Percentiles rank a stretch among this genome's conserved stretches.
Evolutionary conservation across 2,329 filamentous ascomycete species (phyloP).

Genomic region (Phialemoniopsis sp.): DNA sequence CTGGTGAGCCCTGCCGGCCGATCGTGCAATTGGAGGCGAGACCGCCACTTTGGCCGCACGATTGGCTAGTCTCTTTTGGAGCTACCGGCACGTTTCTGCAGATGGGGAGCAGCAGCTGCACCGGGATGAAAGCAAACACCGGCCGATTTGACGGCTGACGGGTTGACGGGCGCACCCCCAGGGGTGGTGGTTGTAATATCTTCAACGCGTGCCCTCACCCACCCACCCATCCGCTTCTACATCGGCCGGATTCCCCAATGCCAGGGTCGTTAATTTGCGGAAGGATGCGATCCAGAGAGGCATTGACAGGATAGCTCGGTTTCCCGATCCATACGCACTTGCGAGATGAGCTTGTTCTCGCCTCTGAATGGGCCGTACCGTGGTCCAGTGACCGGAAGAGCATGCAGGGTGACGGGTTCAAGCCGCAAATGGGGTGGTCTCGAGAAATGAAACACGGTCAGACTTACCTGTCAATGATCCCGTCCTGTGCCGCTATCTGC

Average conservation of each 20-base stretch:
- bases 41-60: constrained; percentile 23
- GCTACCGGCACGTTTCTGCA: constrained; percentile 2
- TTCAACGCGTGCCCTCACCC: no score
- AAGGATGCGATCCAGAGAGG: no score
- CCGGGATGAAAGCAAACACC: no score
- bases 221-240: no score
- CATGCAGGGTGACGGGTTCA: constrained; percentile 37
- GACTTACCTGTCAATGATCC: constrained; percentile 85
- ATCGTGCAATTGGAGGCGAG: constrained; percentile 44
- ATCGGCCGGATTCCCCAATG: no score
- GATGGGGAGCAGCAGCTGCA: constrained; percentile 3
- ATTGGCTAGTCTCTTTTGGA: constrained; percentile 29
- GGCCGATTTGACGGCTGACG: constrained; percentile 26
- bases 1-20: constrained; percentile 30
- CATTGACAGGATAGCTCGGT: no score
- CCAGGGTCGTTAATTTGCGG: no score
- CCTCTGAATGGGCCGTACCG: constrained; percentile 29
- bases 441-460: constrained; percentile 11
- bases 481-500: constrained; percentile 67
- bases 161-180: constrained; percentile 9
- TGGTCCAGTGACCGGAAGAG: constrained; percentile 39
- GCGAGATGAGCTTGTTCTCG: neutral
- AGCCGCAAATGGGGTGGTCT: constrained; percentile 11
- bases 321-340: no score
- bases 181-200: no score